A percentile compares a stretch with the other conserved stretches of the same genome.
Conservation (phyloP, 176 grass and related monocot genomes). For the Oryza meridionalis region DNA sequence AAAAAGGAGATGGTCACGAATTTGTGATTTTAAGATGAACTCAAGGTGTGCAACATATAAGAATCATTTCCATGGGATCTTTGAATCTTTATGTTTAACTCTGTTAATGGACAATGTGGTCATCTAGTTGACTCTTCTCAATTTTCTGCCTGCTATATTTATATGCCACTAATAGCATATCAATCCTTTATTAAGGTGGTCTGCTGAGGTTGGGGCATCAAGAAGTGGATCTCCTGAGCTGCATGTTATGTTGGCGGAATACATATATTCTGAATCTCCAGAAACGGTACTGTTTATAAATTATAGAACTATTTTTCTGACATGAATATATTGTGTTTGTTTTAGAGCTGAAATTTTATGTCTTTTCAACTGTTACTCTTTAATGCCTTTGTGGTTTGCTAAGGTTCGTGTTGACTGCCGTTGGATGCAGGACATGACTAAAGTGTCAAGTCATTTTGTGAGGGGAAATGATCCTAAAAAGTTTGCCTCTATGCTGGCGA, state of each 20-base stretch:
- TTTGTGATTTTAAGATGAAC: slow-evolving; percentile 16
- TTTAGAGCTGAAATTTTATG: slow-evolving; percentile 12
- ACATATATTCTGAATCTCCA: slow-evolving; percentile 89
- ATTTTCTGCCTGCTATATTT: slow-evolving; percentile 24
- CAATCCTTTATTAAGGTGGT: slow-evolving; percentile 71
- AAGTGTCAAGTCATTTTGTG: slow-evolving; percentile 97
- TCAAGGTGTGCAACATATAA: neutral
- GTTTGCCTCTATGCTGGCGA: slow-evolving; percentile 82
- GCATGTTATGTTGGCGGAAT: slow-evolving; percentile 95
- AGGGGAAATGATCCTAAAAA: slow-evolving; percentile 84
- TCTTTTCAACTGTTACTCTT: slow-evolving; percentile 5
- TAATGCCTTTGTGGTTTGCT: slow-evolving; percentile 22
- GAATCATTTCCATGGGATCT: slow-evolving; percentile 18
- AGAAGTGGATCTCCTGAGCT: slow-evolving; percentile 82
- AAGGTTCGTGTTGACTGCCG: slow-evolving; percentile 34
- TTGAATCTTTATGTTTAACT: neutral
- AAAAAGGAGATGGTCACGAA: neutral
- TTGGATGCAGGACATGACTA: slow-evolving; percentile 86
- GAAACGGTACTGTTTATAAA: slow-evolving; percentile 70
- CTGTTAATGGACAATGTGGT: slow-evolving; percentile 21
- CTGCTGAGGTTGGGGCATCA: slow-evolving; percentile 75
- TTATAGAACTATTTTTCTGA: slow-evolving; percentile 26
- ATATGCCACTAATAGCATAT: slow-evolving; percentile 33
- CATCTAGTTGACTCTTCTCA: slow-evolving; percentile 6
- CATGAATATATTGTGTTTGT: slow-evolving; percentile 31